Evolutionary conservation across 108 stramenopile species (phyloP).

Genomic region (Discostella stelligeroides): DNA sequence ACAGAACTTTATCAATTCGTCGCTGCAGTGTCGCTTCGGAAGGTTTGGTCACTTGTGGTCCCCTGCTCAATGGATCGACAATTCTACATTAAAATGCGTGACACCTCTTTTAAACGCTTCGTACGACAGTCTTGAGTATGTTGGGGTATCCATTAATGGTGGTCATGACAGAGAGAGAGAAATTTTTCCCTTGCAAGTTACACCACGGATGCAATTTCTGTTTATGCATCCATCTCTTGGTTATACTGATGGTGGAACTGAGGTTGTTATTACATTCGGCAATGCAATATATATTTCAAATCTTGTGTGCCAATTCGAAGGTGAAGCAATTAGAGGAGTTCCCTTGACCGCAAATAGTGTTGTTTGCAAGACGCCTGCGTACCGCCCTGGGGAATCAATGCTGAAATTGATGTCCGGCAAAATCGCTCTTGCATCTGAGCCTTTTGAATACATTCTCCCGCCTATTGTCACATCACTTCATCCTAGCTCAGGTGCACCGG

Average conservation of each 20-base stretch:
- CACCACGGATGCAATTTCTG: slow-evolving; percentile 31
- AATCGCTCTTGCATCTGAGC: slow-evolving; percentile 17
- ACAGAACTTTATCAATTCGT: slow-evolving; percentile 41
- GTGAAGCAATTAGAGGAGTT: slow-evolving; percentile 14
- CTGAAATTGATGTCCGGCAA: slow-evolving; percentile 23
- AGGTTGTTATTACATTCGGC: slow-evolving; percentile 28
- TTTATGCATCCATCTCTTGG: slow-evolving; percentile 42
- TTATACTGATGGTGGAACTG: slow-evolving; percentile 40
- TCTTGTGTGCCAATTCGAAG: slow-evolving; percentile 41
- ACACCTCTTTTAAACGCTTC: slow-evolving; percentile 48
- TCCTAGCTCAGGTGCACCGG: slow-evolving; percentile 31
- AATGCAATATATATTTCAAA: slow-evolving; percentile 27
- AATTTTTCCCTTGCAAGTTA: slow-evolving; percentile 26
- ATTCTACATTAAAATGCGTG: slow-evolving; percentile 31
- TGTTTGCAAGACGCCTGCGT: slow-evolving; percentile 26
- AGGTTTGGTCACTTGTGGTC: slow-evolving; percentile 20
- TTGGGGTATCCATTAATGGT: slow-evolving; percentile 34
- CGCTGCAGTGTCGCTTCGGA: slow-evolving; percentile 47
- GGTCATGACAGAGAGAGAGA: slow-evolving; percentile 23
- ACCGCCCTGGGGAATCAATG: slow-evolving; percentile 8
- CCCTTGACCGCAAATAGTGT: slow-evolving; percentile 16
- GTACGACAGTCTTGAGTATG: slow-evolving; percentile 28
- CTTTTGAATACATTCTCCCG: slow-evolving; percentile 41
- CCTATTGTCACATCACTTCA: slow-evolving; percentile 24
- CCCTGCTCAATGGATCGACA: slow-evolving; percentile 41